phyloP scores from a whole-genome alignment of 202 grass and related monocot species.

The Zoysia matrella region DNA sequence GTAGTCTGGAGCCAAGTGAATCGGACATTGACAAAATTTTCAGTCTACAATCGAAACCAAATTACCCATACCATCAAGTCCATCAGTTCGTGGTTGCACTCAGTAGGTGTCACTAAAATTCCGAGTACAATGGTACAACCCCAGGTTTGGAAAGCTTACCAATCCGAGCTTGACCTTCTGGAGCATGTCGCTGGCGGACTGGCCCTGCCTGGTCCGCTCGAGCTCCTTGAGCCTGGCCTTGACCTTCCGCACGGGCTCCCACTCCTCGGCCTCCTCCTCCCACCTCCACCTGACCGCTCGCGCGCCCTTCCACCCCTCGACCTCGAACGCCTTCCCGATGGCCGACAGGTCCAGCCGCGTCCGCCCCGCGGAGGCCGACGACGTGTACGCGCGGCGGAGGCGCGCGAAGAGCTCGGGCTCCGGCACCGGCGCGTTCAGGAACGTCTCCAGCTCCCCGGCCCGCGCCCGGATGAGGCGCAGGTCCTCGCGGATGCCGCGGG shows the following conservation, averaged over 20 bases:
- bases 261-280: conserved; percentile 68
- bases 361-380: conserved; percentile 41
- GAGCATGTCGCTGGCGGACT: conserved; percentile 58
- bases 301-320: conserved; percentile 51
- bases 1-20: neutral
- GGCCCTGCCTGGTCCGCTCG: conserved; percentile 60
- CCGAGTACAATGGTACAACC: neutral
- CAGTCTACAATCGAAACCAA: neutral
- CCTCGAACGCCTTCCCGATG: conserved; percentile 75
- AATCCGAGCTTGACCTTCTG: conserved; percentile 86
- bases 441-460: conserved; percentile 82
- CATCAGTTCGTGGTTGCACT: neutral
- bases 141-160: conserved; percentile 45
- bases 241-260: conserved; percentile 78
- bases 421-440: conserved; percentile 63
- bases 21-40: neutral
- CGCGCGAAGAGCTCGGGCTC: conserved; percentile 58
- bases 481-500: conserved; percentile 79
- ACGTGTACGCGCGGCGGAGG: conserved; percentile 50
- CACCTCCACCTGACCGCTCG: conserved; percentile 47
- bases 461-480: conserved; percentile 84
- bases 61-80: neutral
- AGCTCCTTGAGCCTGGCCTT: conserved; percentile 73
- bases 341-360: conserved; percentile 80
- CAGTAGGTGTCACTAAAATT: neutral